phyloP scores from a whole-genome alignment of 345 rosid genomes.

The Odontarrhena argentea region DNA sequence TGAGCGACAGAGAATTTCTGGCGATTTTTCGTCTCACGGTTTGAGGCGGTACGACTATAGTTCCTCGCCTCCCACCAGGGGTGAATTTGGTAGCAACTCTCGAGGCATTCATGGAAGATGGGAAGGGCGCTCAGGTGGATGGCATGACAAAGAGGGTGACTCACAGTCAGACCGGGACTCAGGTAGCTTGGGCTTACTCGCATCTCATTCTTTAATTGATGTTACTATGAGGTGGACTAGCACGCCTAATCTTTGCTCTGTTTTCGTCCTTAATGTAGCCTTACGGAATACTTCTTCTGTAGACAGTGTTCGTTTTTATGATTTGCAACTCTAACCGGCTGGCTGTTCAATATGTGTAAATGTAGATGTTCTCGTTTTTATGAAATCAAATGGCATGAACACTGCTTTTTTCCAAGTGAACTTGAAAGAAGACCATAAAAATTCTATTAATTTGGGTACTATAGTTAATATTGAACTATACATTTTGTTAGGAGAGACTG shows the following conservation, averaged over 20 bases:
- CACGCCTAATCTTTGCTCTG: conserved; percentile 21
- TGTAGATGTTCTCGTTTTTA: conserved; percentile 9
- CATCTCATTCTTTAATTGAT: conserved; percentile 27
- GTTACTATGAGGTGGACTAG: conserved; percentile 28
- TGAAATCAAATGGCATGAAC: not conserved
- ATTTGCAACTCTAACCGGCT: conserved; percentile 18
- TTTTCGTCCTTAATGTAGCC: not conserved
- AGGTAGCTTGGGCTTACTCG: conserved; percentile 48
- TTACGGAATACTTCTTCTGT: conserved; percentile 10
- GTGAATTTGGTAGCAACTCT: conserved; percentile 59
- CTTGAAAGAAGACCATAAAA: conserved; percentile 23
- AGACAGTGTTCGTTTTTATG: conserved; percentile 8
- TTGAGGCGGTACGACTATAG: conserved; percentile 76
- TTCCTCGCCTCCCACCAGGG: conserved; percentile 88
- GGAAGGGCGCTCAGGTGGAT: conserved; percentile 82
- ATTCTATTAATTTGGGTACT: conserved; percentile 13
- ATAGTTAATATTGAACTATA: conserved; percentile 18
- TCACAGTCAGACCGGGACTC: conserved; percentile 76
- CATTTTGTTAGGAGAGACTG: conserved; percentile 56
- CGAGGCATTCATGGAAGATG: conserved; percentile 74
- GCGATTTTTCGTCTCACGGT: conserved; percentile 57
- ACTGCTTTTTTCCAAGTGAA: conserved; percentile 14
- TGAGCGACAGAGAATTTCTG: conserved; percentile 61
- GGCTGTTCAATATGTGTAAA: conserved; percentile 20
- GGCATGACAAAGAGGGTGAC: conserved; percentile 76